Conservation (phyloP, 2,329 filamentous ascomycete genomes). For the Juglanconis oblonga region DNA sequence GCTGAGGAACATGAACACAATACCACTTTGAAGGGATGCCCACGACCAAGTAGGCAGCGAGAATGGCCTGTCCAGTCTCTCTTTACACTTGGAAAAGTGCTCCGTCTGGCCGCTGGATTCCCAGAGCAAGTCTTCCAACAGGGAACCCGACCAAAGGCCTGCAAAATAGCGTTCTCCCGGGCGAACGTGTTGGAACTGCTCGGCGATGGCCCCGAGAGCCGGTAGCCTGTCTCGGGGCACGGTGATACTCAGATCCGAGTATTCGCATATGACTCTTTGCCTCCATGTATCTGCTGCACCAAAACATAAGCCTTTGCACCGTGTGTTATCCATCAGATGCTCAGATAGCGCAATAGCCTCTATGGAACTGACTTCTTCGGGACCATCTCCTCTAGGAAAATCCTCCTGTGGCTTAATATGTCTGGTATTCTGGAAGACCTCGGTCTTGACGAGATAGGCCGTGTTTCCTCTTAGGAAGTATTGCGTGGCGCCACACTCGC, state of each 20-base stretch:
- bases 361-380: no score
- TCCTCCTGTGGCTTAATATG: no score
- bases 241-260: neutral
- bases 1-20: neutral
- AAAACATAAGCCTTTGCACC: no score
- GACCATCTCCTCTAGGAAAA: no score
- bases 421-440: neutral
- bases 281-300: neutral
- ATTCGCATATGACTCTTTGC: neutral
- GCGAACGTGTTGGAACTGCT: neutral
- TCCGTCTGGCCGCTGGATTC: no score
- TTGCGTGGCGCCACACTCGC: neutral
- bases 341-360: neutral
- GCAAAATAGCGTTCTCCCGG: neutral
- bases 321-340: neutral
- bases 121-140: neutral
- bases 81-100: neutral
- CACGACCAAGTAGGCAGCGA: neutral
- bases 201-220: neutral
- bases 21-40: neutral
- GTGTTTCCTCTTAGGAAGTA: neutral
- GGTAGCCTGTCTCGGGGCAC: neutral
- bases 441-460: neutral
- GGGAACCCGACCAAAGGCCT: neutral
- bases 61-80: neutral